Evolutionary conservation across 2,329 filamentous ascomycete species (phyloP).

Genomic region (Aspergillus sp.): DNA sequence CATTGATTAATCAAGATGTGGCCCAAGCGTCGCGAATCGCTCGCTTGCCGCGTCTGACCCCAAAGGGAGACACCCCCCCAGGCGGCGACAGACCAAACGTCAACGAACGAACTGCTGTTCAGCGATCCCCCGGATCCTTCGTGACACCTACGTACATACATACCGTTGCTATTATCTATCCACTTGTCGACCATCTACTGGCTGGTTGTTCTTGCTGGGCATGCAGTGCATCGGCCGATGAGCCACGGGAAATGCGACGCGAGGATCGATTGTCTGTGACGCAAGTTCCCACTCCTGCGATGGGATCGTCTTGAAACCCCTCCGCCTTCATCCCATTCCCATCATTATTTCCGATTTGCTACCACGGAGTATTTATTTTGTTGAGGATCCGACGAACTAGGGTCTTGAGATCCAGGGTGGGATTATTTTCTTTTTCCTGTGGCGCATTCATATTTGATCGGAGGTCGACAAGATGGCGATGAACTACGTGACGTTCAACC

Average conservation of each 20-base stretch:
- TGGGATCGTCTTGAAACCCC: slow-evolving; percentile 13
- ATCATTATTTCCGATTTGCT: neutral
- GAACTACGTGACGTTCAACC: slow-evolving; percentile 99
- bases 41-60: slow-evolving; percentile 25
- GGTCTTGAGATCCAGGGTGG: no score
- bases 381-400: no score
- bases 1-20: slow-evolving; percentile 29
- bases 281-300: slow-evolving; percentile 7
- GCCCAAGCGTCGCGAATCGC: slow-evolving; percentile 28
- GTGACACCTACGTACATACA: neutral
- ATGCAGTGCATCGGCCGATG: neutral
- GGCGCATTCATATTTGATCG: neutral
- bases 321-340: slow-evolving; percentile 3
- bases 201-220: neutral
- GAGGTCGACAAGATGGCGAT: slow-evolving; percentile 58
- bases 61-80: neutral
- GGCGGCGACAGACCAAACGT: slow-evolving; percentile 8
- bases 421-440: no score
- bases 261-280: slow-evolving; percentile 10
- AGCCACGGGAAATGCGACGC: slow-evolving; percentile 10
- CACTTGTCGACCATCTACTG: neutral
- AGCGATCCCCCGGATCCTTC: slow-evolving; percentile 16
- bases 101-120: slow-evolving; percentile 10
- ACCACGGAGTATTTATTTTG: slow-evolving; percentile 10
- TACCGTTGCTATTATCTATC: neutral